These are phyloP conservation scores for Starmerella apis DNA, from an alignment of 805 yeast genomes.

Conservation along the genomic window DNA sequence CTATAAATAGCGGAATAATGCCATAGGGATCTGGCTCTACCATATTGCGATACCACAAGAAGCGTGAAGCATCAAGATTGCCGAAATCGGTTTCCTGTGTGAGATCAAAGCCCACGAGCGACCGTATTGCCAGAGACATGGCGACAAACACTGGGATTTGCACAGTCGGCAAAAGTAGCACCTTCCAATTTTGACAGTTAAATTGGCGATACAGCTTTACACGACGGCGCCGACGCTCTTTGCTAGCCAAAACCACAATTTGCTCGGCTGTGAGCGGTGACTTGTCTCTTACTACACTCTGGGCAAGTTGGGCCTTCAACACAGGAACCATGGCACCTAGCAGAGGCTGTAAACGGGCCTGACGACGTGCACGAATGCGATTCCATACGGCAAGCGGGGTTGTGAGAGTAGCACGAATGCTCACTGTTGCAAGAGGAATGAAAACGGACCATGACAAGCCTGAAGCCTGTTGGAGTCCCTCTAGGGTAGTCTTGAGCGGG, in stretches of 20 bases:
- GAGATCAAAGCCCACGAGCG: constrained; percentile 49
- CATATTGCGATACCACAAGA: constrained; percentile 54
- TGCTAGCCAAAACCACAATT: constrained; percentile 58
- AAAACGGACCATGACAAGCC: constrained; percentile 77
- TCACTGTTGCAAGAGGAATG: constrained; percentile 62
- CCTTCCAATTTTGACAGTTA: constrained; percentile 69
- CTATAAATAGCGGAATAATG: constrained; percentile 59
- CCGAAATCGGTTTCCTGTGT: constrained; percentile 25
- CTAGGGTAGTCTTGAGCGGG: constrained; percentile 22
- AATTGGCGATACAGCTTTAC: constrained; percentile 54
- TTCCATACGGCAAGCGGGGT: constrained; percentile 70
- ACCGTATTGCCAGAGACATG: constrained; percentile 63
- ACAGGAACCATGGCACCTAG: constrained; percentile 68
- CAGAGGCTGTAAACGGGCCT: constrained; percentile 60
- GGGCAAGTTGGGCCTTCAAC: constrained; percentile 44
- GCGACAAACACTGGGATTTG: constrained; percentile 85
- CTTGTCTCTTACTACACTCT: constrained; percentile 28
- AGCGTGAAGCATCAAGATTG: constrained; percentile 31
- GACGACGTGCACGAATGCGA: constrained; percentile 57
- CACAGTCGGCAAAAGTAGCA: constrained; percentile 54
- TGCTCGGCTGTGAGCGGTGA: constrained; percentile 61
- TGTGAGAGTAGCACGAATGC: constrained; percentile 55
- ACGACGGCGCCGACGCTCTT: constrained; percentile 70
- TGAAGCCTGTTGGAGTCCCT: constrained; percentile 23
- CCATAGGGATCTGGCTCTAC: constrained; percentile 51